Percentiles rank a stretch among this genome's conserved stretches.
Evolutionary conservation across 2,329 filamentous ascomycete species (phyloP).

Genomic region (Alternaria sp.): DNA sequence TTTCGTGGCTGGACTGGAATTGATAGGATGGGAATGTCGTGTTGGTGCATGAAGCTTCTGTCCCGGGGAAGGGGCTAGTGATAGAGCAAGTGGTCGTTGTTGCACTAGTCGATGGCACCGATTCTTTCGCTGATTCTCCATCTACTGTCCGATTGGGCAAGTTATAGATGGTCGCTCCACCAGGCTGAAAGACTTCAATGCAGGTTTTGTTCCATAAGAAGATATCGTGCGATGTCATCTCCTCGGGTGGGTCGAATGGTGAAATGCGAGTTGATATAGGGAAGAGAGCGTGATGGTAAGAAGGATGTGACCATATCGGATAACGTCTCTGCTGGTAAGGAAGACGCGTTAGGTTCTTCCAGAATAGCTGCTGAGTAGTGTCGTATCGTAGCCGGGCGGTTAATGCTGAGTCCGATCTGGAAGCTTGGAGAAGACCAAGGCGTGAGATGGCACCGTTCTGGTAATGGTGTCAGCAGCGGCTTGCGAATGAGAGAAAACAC

Average conservation of each 20-base stretch:
- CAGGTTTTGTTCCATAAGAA: constrained; percentile 15
- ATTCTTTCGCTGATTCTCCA: not conserved
- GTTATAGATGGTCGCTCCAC: not conserved
- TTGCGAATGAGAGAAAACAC: not conserved
- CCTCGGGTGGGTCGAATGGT: constrained; percentile 1
- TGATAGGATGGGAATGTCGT: not conserved
- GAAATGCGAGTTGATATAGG: not conserved
- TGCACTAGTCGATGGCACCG: not conserved
- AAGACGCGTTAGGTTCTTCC: not conserved
- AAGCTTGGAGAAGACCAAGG: constrained; percentile 23
- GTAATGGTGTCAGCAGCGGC: not conserved
- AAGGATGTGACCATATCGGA: constrained; percentile 11
- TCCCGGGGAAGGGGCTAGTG: not conserved
- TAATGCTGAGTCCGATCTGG: not conserved
- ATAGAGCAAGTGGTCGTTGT: not conserved
- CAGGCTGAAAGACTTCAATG: constrained; percentile 15
- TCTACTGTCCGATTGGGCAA: not conserved
- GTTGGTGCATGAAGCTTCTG: not conserved
- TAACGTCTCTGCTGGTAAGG: not conserved
- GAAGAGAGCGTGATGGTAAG: constrained; percentile 1
- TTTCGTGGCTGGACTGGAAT: not conserved
- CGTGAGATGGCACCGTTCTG: constrained; percentile 20
- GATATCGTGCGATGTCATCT: constrained; percentile 14
- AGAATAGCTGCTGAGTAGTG: constrained; percentile 8
- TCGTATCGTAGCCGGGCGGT: not conserved